Evolutionary conservation across 257 asterid genomes (phyloP).

Genomic region (Solanum pinnatisectum): DNA sequence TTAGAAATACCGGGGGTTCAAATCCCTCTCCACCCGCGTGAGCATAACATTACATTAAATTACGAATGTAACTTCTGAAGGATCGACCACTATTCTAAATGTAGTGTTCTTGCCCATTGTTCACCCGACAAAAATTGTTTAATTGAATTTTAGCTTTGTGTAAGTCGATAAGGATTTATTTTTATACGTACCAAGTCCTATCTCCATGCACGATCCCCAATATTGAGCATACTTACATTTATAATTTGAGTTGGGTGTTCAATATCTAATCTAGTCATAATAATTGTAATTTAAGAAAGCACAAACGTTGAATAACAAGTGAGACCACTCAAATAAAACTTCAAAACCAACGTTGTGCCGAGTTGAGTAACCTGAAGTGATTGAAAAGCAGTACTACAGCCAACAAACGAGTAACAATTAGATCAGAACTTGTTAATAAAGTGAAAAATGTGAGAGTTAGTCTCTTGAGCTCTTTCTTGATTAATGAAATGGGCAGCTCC

Average conservation of each 20-base stretch:
- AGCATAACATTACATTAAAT: too few relatives aligned
- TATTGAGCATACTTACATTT: not conserved
- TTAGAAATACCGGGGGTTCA: too few relatives aligned
- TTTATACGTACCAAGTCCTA: too few relatives aligned
- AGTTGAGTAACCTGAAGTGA: not conserved
- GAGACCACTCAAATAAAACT: not conserved
- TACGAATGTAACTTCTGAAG: too few relatives aligned
- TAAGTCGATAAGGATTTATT: too few relatives aligned
- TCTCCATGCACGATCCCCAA: too few relatives aligned
- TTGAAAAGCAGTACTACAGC: not conserved
- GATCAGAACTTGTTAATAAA: slow-evolving; percentile 38
- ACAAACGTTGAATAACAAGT: not conserved
- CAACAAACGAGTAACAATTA: not conserved
- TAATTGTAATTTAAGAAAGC: not conserved
- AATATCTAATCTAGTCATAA: not conserved
- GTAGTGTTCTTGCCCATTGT: not conserved
- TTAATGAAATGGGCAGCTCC: slow-evolving; percentile 80
- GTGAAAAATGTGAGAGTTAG: slow-evolving; percentile 36
- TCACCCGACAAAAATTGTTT: not conserved
- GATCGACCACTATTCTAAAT: too few relatives aligned
- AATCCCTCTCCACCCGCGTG: too few relatives aligned
- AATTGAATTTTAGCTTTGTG: too few relatives aligned
- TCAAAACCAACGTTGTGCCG: not conserved
- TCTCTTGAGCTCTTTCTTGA: slow-evolving; percentile 63
- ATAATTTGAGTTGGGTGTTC: not conserved